These are phyloP conservation scores for Aspergillus tubingensis DNA, from an alignment of 2,329 filamentous ascomycete species.

Conservation along the genomic window DNA sequence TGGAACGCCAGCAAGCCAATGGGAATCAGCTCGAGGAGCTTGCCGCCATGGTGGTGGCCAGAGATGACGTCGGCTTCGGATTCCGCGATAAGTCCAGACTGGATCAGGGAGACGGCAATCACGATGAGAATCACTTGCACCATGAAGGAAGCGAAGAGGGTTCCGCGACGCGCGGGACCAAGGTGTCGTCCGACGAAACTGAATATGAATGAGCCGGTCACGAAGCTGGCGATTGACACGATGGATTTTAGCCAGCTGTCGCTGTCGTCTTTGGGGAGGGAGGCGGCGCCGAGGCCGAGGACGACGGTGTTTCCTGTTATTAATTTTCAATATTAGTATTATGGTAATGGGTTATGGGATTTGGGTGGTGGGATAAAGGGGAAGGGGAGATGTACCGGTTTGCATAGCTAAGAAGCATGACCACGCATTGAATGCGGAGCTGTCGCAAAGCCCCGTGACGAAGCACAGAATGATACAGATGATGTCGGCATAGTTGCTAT, in stretches of 20 bases:
- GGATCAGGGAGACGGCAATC: slow-evolving; percentile 44
- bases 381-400: slow-evolving; percentile 39
- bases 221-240: slow-evolving; percentile 45
- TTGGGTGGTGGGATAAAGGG: neutral
- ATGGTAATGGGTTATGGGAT: neutral
- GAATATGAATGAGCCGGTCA: slow-evolving; percentile 46
- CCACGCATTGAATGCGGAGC: slow-evolving; percentile 50
- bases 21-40: slow-evolving; percentile 44
- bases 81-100: slow-evolving; percentile 42
- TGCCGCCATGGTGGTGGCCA: slow-evolving; percentile 23
- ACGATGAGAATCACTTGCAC: slow-evolving; percentile 42
- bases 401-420: slow-evolving; percentile 52
- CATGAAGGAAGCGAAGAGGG: slow-evolving; percentile 45
- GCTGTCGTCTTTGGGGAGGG: slow-evolving; percentile 39
- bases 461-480: slow-evolving; percentile 44
- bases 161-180: slow-evolving; percentile 37
- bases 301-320: slow-evolving; percentile 49
- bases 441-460: slow-evolving; percentile 48
- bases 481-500: slow-evolving; percentile 37
- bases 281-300: slow-evolving; percentile 47
- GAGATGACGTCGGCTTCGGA: slow-evolving; percentile 6
- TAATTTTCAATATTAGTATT: neutral
- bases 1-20: slow-evolving; percentile 49
- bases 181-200: slow-evolving; percentile 38
- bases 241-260: slow-evolving; percentile 50